Base-by-base conservation (phyloP, 768 basidiomycete genomes). In the Collybiopsis confluens region DNA sequence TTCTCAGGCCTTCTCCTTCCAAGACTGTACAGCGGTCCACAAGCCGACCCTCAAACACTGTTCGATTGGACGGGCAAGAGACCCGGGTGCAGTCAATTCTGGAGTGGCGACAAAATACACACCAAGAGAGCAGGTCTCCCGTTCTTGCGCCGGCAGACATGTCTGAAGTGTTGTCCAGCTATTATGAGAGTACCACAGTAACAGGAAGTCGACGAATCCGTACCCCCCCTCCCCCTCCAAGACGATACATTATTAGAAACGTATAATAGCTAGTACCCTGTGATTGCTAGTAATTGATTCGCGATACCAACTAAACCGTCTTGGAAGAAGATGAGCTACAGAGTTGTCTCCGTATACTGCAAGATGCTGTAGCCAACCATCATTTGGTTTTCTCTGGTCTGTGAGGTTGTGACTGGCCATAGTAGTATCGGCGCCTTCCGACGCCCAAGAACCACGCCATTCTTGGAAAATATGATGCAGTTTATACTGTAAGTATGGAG, bases 361-460 rank as follows among this genome's bases (percentile, higher is more conserved):
- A n/a, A n/a, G n/a, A n/a, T n/a, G n/a, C n/a, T n/a, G n/a, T n/a
- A n/a, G n/a, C n/a, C n/a, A n/a, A n/a, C n/a, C n/a, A 20, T 23
- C 13, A 48, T 28, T 41, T 24, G n/a, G 50, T 43, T 43, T 52
- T 52, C n/a, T 52, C n/a, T n/a, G n/a, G n/a, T 43, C 24, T 13
- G 21, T 52, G 27, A n/a, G 42, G 15, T 23, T 44, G 45, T 20
- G 33, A 13, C 27, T 62, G 59, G 26, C 72, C 68, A 42, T 69
- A 73, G 57, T 75, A 73, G 56, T 78, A 77, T 24, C 68, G 65
- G 54, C 70, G 71, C 52, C 81, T 72, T 33, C 75, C 74, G 21
- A 83, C 66, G 15, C 79, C 81, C 36, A 70, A 54, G 60, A 82
- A 81, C 83, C 83, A 84, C 13, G 80, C 73, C 28, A 77, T 57